A percentile compares a stretch with the other conserved stretches of the same genome.
phyloP scores from a whole-genome alignment of 352 stramenopile species.

The Phytophthora pistaciae region DNA sequence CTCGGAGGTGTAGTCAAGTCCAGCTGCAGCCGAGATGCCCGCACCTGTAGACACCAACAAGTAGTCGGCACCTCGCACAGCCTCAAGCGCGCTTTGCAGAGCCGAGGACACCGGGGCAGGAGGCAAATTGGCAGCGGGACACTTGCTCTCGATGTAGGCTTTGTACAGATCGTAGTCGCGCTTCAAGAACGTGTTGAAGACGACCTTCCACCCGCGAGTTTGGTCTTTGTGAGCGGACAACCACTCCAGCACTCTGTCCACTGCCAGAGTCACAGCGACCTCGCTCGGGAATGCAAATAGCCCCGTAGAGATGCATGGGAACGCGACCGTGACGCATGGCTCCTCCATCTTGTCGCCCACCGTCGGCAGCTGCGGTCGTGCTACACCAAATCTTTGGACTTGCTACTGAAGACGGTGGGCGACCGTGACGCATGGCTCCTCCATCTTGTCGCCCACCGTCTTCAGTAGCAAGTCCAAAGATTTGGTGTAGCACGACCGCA shows the following conservation, averaged over 20 bases:
- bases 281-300: conserved; percentile 76
- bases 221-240: conserved; percentile 45
- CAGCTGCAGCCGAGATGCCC: conserved; percentile 73
- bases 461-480: conserved; percentile 59
- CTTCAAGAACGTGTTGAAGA: conserved; percentile 81
- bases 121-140: conserved; percentile 36
- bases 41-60: conserved; percentile 69
- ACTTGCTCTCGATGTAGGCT: conserved; percentile 33
- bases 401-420: conserved; percentile 45
- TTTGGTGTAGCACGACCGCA: conserved; percentile 60
- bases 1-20: conserved; percentile 77
- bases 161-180: conserved; percentile 69
- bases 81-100: conserved; percentile 38
- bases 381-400: conserved; percentile 62
- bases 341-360: too few relatives aligned
- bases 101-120: conserved; percentile 30
- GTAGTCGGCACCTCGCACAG: conserved; percentile 58
- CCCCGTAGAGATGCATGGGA: conserved; percentile 76
- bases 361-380: conserved; percentile 52
- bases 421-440: conserved; percentile 37
- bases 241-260: conserved; percentile 63
- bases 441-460: conserved; percentile 20
- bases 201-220: conserved; percentile 51
- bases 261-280: conserved; percentile 51
- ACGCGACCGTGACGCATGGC: too few relatives aligned